Percentiles rank a stretch among this genome's conserved stretches.
Evolutionary conservation across 805 yeast species (phyloP).

Genomic region (Lipomyces mesembrius): DNA sequence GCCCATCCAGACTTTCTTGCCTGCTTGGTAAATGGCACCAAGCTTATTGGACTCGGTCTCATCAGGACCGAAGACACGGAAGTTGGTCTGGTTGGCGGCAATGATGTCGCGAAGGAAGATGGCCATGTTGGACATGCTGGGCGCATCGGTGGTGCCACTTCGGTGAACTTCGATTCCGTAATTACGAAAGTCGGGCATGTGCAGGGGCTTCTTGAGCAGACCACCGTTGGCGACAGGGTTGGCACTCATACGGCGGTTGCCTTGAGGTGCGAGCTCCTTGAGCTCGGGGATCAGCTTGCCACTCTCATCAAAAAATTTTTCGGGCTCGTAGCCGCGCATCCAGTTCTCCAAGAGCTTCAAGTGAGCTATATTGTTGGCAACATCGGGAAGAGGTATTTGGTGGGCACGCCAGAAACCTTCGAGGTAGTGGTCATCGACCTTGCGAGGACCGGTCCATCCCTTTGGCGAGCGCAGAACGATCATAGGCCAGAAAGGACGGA

Average conservation of each 20-base stretch:
- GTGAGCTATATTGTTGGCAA: conserved; percentile 7
- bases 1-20: conserved; percentile 13
- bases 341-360: conserved; percentile 9
- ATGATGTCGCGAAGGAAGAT: conserved; percentile 8
- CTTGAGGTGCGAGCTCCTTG: conserved; percentile 10
- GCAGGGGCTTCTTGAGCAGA: conserved; percentile 7
- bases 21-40: conserved; percentile 11
- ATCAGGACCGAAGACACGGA: conserved; percentile 15
- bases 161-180: conserved; percentile 9
- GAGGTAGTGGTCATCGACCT: conserved; percentile 13
- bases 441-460: conserved; percentile 17
- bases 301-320: conserved; percentile 10
- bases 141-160: conserved; percentile 9
- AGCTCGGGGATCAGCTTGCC: conserved; percentile 16
- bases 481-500: conserved; percentile 14
- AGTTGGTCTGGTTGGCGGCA: conserved; percentile 14
- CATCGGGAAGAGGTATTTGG: conserved; percentile 13
- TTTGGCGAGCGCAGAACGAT: conserved; percentile 15
- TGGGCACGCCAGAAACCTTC: conserved; percentile 17
- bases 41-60: conserved; percentile 17
- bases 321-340: conserved; percentile 15
- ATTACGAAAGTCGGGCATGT: conserved; percentile 13
- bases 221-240: conserved; percentile 18
- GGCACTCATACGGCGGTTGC: conserved; percentile 11
- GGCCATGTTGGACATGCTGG: conserved; percentile 14